A percentile compares a stretch with the other conserved stretches of the same genome.
These are phyloP conservation scores for Panellus pusillus DNA, from an alignment of 768 basidiomycete species.

Conservation along the genomic window DNA sequence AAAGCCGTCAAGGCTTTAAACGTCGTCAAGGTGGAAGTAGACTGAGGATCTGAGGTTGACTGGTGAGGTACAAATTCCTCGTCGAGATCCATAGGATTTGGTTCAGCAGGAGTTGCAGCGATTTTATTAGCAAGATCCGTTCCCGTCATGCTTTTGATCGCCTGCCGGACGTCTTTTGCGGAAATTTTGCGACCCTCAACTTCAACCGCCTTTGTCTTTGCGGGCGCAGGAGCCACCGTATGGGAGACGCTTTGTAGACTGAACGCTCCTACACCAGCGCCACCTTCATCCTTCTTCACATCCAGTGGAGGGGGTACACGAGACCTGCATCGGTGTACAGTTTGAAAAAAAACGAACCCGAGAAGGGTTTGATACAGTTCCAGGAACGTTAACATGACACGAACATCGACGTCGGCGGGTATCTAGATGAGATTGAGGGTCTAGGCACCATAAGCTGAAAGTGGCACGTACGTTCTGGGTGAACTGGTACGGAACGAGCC, in stretches of 20 bases:
- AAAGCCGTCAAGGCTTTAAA: conserved; percentile 63
- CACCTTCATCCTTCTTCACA: conserved; percentile 74
- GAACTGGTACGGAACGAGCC: conserved; percentile 97
- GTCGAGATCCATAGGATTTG: conserved; percentile 36
- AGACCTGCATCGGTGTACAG: conserved; percentile 94
- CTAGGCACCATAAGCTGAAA: conserved; percentile 1
- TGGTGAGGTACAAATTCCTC: conserved; percentile 72
- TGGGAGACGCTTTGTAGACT: conserved; percentile 56
- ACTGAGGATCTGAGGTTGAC: conserved; percentile 50
- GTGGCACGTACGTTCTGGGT: conserved; percentile 75
- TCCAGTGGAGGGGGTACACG: conserved; percentile 95
- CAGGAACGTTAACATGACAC: conserved; percentile 97
- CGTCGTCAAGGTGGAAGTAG: conserved; percentile 58
- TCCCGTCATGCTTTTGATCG: conserved; percentile 53
- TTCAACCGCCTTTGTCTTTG: conserved; percentile 50
- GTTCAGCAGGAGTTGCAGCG: conserved; percentile 38
- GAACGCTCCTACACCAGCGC: conserved; percentile 88
- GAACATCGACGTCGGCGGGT: conserved; percentile 92
- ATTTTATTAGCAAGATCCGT: conserved; percentile 34
- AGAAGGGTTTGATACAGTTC: conserved; percentile 97
- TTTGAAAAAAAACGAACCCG: conserved; percentile 95
- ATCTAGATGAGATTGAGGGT: conserved; percentile 50
- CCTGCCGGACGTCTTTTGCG: conserved; percentile 56
- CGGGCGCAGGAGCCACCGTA: conserved; percentile 33
- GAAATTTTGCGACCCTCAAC: conserved; percentile 46